Percentiles rank a stretch among this genome's conserved stretches.
phyloP scores from a whole-genome alignment of 2,329 filamentous ascomycete species.

The Myriosclerotinia scirpicola region DNA sequence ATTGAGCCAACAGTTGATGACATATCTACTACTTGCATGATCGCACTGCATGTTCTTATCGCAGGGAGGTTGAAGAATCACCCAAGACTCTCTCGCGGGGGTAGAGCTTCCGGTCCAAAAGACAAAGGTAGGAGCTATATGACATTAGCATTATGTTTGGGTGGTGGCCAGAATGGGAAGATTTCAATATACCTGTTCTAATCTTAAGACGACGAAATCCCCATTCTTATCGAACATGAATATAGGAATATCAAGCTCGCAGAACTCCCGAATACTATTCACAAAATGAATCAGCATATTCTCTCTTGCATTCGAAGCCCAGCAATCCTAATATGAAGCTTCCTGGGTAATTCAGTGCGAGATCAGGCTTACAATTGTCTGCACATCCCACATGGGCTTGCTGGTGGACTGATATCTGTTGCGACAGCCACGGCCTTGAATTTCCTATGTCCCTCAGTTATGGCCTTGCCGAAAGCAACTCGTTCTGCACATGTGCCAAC shows the following conservation, averaged over 20 bases:
- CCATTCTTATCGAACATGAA: constrained; percentile 91
- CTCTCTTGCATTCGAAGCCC: not conserved
- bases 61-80: not conserved
- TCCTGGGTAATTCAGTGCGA: not conserved
- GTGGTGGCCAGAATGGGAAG: not conserved
- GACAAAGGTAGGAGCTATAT: constrained; percentile 13
- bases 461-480: constrained; percentile 79
- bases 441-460: constrained; percentile 49
- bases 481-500: constrained; percentile 95
- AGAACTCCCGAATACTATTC: constrained; percentile 75
- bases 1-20: not conserved
- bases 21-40: not conserved
- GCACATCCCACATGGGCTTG: constrained; percentile 92
- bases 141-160: not conserved
- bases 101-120: constrained; percentile 22
- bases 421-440: constrained; percentile 84
- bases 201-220: constrained; percentile 65
- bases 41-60: not conserved
- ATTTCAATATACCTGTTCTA: constrained; percentile 54
- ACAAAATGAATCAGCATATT: not conserved
- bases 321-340: not conserved
- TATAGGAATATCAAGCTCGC: constrained; percentile 66
- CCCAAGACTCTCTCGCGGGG: not conserved
- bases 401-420: constrained; percentile 70
- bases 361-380: constrained; percentile 72